Base-by-base conservation (phyloP, 2,329 filamentous ascomycete species). In the Aulographum hederae region DNA sequence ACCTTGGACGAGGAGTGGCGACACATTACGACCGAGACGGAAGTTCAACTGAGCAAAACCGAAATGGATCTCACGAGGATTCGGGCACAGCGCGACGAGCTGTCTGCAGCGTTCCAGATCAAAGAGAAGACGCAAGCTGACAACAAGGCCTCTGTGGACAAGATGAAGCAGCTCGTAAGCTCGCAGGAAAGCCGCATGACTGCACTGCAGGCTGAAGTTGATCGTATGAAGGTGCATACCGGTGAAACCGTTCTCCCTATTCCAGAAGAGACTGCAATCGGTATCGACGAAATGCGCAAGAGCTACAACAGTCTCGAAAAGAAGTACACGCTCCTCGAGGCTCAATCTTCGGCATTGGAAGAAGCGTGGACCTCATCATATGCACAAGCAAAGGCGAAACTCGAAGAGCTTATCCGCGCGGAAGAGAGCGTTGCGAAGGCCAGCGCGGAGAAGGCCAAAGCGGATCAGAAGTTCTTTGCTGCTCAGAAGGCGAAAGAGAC, bases 401-500 rank as follows among this genome's bases (percentile, higher is more conserved):
- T 92, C 20, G 67, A 77, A 44, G 84, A 93, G 38, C 72, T 79
- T 32, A 60, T 65, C 4, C 63, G 67, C 3, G 60, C 82, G 47
- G 85, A 95, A 55, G 84, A 93, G 34, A 78, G 77, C 38, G 62
- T 86, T 23, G 59, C 70, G 13, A 63, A 78, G 16, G 58, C 91
- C 14, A 71, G 70, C 26, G 80, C 82, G 0, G 84, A 98, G 54
- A 98, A 98, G 59, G 74, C 77, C 40, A 95, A 94, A 54, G 86
- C 86, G 1, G 89, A 98, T 46, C 86, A 95, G 48, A 95, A 95
- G 54, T 98, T 92, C 50, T 95, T 95, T 52, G 81, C 80, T 1
- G 82, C 85, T 6, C 84, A 92, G 64, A 94, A 93, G 50, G 78
- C 85, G 42, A 91, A 86, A 47, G 86, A 95, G 46, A 75, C 78